A percentile compares a stretch with the other conserved stretches of the same genome.
Evolutionary conservation across 176 grass and related monocot species (phyloP).

Genomic region (Elaeis guineensis): DNA sequence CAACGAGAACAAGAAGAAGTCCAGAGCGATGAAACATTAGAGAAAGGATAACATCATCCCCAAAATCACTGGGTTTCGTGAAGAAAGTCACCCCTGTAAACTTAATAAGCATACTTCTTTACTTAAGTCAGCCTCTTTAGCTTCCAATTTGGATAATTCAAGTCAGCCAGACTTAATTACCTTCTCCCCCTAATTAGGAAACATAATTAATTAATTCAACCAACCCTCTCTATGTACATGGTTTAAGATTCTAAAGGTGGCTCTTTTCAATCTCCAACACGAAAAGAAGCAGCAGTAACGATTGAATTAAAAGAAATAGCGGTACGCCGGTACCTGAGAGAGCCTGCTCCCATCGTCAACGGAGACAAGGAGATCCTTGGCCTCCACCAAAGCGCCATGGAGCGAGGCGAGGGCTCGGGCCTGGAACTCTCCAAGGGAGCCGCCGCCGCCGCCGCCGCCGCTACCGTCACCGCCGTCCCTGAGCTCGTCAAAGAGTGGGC

Average conservation of each 20-base stretch:
- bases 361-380: constrained; percentile 55
- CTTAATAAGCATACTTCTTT: too few relatives aligned
- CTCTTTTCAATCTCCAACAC: too few relatives aligned
- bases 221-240: too few relatives aligned
- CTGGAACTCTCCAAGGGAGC: neutral
- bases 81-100: too few relatives aligned
- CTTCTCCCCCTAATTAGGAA: too few relatives aligned
- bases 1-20: too few relatives aligned
- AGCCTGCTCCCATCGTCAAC: constrained; percentile 75
- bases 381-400: constrained; percentile 30
- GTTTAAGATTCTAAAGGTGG: too few relatives aligned
- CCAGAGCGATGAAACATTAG: too few relatives aligned
- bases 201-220: too few relatives aligned
- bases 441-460: neutral
- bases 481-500: constrained; percentile 66
- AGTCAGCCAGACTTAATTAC: neutral
- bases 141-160: neutral
- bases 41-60: too few relatives aligned
- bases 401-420: constrained; percentile 15
- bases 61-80: too few relatives aligned
- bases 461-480: constrained; percentile 5
- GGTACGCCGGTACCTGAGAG: constrained; percentile 60
- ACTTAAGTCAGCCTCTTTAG: too few relatives aligned
- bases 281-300: neutral
- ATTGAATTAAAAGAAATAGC: neutral